Base-by-base conservation (phyloP, 2,329 filamentous ascomycete genomes). In the Penicillium sp. region DNA sequence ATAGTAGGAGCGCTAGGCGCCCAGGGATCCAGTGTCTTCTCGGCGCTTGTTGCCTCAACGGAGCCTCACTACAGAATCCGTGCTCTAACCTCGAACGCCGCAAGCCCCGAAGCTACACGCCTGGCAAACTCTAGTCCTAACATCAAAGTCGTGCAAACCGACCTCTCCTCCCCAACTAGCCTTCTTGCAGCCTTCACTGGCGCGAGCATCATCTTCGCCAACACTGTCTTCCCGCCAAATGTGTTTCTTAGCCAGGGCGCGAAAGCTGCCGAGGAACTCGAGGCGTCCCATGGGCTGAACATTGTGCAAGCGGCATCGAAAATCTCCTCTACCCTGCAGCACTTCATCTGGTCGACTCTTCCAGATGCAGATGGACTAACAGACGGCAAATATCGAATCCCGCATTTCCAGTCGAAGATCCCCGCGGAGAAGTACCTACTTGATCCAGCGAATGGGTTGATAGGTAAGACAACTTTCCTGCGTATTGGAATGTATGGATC, bases 401-500 rank as follows among this genome's bases (percentile, higher is more conserved):
- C 50, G 9, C 31, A 41, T 44, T 53, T 53, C 19, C 31, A 53
- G 31, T 48, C 46, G 3, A 48, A 48, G 46, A 48, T 48, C 46
- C 46, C 46, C 1, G 46, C 46, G 15, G 46, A 48, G 21, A 11
- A 13, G 11, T 48, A 48, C 26, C 9, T 48, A 3, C 46, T 48
- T 29, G 50, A 38, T 53, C 35, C 50, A 13, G 35, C 15, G 30
- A 53, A 53, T 44, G 21, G 50, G 17, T 19, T 53, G 13, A 19
- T 23, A 13, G 31, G 38, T 1, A 53, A 53, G 35, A 53, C 50
- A 7, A 53, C 50, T 1, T 53, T 53, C 21, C 7, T 53, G 50
- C 50, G 50, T 2, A 9, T 53, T 44, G 50, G 50, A n/a, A 53
- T 53, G 50, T 53, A 53, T 44, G 31, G n/a, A 7, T 53, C 50